Percentiles rank a stretch among this genome's conserved stretches.
Evolutionary conservation across 768 basidiomycete genomes (phyloP).

Genomic region (Suillus decipiens): DNA sequence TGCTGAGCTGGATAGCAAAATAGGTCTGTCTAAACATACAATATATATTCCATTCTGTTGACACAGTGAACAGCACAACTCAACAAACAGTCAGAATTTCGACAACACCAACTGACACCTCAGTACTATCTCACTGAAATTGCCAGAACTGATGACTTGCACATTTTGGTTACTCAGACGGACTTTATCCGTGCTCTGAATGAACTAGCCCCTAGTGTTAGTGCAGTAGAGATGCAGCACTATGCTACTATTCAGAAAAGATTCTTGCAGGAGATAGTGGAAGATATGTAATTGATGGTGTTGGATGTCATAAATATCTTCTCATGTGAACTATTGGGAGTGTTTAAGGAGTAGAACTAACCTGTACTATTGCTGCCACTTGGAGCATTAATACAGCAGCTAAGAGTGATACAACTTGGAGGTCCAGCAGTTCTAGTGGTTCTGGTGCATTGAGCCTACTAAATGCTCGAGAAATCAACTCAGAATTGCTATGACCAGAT

Average conservation of each 20-base stretch:
- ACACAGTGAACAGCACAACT: conserved; percentile 34
- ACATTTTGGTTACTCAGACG: conserved; percentile 67
- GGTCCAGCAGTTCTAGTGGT: no score
- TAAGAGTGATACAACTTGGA: no score
- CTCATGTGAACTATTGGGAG: no score
- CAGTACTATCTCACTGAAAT: conserved; percentile 91
- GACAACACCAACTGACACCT: conserved; percentile 69
- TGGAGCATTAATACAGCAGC: no score
- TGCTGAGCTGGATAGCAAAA: conserved; percentile 69
- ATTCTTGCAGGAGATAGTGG: not conserved
- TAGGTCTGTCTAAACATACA: conserved; percentile 47
- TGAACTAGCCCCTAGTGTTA: conserved; percentile 80
- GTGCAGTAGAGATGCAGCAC: conserved; percentile 81
- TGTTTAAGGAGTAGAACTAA: no score
- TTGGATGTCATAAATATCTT: not conserved
- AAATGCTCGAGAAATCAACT: no score
- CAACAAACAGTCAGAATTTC: conserved; percentile 48
- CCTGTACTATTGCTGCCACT: no score
- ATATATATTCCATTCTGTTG: conserved; percentile 10
- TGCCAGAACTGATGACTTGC: conserved; percentile 65
- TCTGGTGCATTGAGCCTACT: no score
- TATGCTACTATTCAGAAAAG: conserved; percentile 58
- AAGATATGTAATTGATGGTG: no score
- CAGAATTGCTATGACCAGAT: no score
- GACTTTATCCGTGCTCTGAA: conserved; percentile 80